These are phyloP conservation scores for Sphaceloma murrayae DNA, from an alignment of 2,329 filamentous ascomycete species.

Conservation along the genomic window DNA sequence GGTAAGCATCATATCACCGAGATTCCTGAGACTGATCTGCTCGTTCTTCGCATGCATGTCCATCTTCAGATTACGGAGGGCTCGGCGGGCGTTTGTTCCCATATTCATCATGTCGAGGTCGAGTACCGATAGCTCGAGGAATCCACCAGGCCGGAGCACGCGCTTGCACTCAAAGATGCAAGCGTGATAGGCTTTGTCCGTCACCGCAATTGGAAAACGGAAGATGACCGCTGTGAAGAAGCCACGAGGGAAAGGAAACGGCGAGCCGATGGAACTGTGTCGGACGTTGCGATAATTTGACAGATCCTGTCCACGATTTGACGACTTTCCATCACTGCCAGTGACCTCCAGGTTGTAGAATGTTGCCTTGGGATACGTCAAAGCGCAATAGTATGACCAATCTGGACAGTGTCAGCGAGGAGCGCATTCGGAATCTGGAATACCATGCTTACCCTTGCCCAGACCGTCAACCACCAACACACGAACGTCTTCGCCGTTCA, in stretches of 20 bases:
- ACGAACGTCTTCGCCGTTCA: constrained; percentile 48
- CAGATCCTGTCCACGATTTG: constrained; percentile 19
- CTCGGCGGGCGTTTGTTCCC: constrained; percentile 59
- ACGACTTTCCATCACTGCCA: constrained; percentile 19
- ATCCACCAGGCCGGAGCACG: constrained; percentile 67
- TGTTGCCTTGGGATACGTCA: constrained; percentile 64
- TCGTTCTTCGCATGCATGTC: constrained; percentile 53
- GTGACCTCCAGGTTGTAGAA: constrained; percentile 59
- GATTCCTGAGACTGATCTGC: constrained; percentile 48
- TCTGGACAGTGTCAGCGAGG: constrained; percentile 35
- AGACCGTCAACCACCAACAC: constrained; percentile 74
- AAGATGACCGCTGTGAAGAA: constrained; percentile 70
- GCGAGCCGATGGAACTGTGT: constrained; percentile 51
- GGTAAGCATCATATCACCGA: constrained; percentile 50
- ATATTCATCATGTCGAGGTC: constrained; percentile 77
- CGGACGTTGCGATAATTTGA: constrained; percentile 68
- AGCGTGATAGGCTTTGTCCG: constrained; percentile 59
- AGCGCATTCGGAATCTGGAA: neutral
- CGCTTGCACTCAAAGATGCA: constrained; percentile 66
- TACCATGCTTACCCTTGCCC: constrained; percentile 50
- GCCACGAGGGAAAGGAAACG: constrained; percentile 65
- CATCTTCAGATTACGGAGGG: constrained; percentile 63
- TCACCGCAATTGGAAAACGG: constrained; percentile 62
- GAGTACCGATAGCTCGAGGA: constrained; percentile 67
- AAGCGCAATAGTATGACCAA: constrained; percentile 78